Evolutionary conservation across 2,329 filamentous ascomycete species (phyloP), one percentile per base, ranked within the genome.

Genomic region (Hirsutella minnesotensis): DNA sequence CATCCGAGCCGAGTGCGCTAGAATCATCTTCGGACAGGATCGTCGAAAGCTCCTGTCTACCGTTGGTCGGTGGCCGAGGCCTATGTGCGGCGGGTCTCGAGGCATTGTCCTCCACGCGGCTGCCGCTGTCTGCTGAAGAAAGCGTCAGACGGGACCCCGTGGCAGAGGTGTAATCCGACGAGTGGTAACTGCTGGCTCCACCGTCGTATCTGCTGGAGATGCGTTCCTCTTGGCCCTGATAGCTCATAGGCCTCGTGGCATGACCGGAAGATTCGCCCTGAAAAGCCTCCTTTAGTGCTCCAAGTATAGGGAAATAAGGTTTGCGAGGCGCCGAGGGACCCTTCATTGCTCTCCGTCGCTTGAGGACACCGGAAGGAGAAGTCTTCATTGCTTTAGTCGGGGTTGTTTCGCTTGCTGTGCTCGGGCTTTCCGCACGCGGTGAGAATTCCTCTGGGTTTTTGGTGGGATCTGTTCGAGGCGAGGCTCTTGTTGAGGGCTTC

Each of bases 201-300:
- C 56, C 52, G 13, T 57, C 47, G 10, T 51, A 42, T 4, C 49
- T 42, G n/a, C 54, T 51, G 16, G 56, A 46, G 9, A 50, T 53
- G 4, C 62, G 59, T 41, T 70, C 63, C 45, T 72, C 65, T 24
- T 62, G 67, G 41, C 67, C 72, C 31, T 70, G 66, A 46, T 75
- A 75, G 21, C 66, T 62, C 46, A 64, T 63, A 1, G 69, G 65
- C 13, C 65, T 64, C 5, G 68, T 60, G 18, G 62, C 61, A 45
- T 70, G 64, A 9, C 65, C 65, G 3, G 59, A 67, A 2, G 77
- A 81, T 54, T 81, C 76, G 24, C 78, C 78, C 33, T 70, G 70
- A 51, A 82, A 81, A 3, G 77, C 78, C 46, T 78, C 76, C 42
- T 73, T 74, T 9, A 82, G 59, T 38, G 70, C 69, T 34, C 79